Evolutionary conservation across 441 rosid species (phyloP).

Genomic region (Gossypium gossypioides): DNA sequence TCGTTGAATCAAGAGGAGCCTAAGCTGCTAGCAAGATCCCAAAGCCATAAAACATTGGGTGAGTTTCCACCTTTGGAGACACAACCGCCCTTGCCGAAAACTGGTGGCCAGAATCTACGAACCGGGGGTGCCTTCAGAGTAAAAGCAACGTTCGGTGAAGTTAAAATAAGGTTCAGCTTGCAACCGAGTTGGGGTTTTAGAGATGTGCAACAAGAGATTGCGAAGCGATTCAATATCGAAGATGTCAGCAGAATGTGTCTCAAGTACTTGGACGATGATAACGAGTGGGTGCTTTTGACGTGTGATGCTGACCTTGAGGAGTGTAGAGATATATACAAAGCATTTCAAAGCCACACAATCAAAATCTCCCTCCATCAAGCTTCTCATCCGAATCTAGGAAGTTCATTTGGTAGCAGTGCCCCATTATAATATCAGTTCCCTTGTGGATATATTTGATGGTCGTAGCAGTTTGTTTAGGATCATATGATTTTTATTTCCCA

Average conservation of each 20-base stretch:
- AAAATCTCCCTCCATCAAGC: conserved; percentile 45
- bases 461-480: conserved; percentile 8
- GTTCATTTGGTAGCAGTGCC: conserved; percentile 27
- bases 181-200: conserved; percentile 42
- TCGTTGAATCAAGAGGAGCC: conserved; percentile 40
- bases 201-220: conserved; percentile 60
- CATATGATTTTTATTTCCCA: not conserved
- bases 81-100: conserved; percentile 30
- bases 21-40: conserved; percentile 43
- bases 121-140: conserved; percentile 25
- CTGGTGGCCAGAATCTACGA: conserved; percentile 10
- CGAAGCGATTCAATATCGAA: conserved; percentile 47
- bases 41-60: conserved; percentile 47
- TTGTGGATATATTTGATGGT: not conserved
- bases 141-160: conserved; percentile 55
- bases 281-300: conserved; percentile 84
- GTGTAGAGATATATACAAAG: conserved; percentile 59
- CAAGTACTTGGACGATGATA: conserved; percentile 80
- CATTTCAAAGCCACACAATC: conserved; percentile 41
- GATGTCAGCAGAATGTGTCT: conserved; percentile 41
- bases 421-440: conserved; percentile 8
- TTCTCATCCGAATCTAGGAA: conserved; percentile 22
- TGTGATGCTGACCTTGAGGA: conserved; percentile 91
- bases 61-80: conserved; percentile 32
- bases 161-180: conserved; percentile 55